These are phyloP conservation scores for Aethionema arabicum DNA, from an alignment of 345 rosid genomes.

Conservation along the genomic window DNA sequence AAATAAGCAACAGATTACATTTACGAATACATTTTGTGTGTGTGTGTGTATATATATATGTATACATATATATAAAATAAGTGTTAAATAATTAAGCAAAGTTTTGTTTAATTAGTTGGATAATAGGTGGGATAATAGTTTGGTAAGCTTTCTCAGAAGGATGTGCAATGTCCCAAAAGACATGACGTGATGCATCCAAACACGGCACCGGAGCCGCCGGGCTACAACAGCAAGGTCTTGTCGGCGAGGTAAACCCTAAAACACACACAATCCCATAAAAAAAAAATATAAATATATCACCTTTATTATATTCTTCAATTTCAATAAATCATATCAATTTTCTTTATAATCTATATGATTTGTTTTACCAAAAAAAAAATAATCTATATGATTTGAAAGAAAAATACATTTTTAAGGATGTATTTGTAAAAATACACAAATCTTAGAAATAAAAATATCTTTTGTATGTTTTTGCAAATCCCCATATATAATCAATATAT, in stretches of 20 bases:
- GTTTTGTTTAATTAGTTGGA: constrained; percentile 37
- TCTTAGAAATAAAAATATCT: too few species aligned
- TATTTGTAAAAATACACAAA: too few species aligned
- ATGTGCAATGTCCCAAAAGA: constrained; percentile 37
- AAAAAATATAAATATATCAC: too few species aligned
- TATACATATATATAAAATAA: not conserved
- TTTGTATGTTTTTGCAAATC: too few species aligned
- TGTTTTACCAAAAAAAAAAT: too few species aligned
- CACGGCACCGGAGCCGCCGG: constrained; percentile 29
- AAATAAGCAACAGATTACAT: too few species aligned
- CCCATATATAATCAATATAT: too few species aligned
- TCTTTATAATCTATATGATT: too few species aligned
- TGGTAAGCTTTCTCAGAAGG: constrained; percentile 35
- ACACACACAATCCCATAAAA: too few species aligned
- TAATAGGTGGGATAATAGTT: constrained; percentile 27
- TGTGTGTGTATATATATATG: constrained; percentile 1
- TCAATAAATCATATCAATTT: not conserved
- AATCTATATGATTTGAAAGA: not conserved
- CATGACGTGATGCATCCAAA: constrained; percentile 31
- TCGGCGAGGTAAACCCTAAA: constrained; percentile 28
- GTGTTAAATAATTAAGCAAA: constrained; percentile 11
- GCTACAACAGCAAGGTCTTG: constrained; percentile 29
- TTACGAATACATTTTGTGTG: not conserved
- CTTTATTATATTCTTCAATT: too few species aligned
- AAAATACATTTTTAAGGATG: too few species aligned